Conservation (phyloP, 495 filamentous ascomycete species). For the Penicilliopsis zonata region DNA sequence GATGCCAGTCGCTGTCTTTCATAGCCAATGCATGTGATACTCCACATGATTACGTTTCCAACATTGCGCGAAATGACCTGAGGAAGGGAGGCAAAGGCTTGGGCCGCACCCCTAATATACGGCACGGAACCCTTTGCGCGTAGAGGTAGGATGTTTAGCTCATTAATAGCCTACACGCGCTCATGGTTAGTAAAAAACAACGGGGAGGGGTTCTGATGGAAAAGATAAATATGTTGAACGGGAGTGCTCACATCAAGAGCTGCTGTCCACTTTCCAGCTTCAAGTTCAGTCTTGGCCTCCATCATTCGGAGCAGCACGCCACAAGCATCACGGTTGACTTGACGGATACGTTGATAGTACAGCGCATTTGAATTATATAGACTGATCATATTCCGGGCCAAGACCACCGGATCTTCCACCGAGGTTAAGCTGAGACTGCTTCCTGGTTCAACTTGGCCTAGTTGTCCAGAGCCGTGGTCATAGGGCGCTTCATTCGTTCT, state of each 20-base stretch:
- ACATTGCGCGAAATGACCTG: constrained; percentile 74
- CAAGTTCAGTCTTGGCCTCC: constrained; percentile 60
- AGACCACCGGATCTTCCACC: constrained; percentile 70
- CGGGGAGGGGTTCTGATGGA: constrained; percentile 1
- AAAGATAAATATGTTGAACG: constrained; percentile 2
- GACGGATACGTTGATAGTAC: constrained; percentile 56
- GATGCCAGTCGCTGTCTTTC: constrained; percentile 55
- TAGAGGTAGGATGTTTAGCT: constrained; percentile 66
- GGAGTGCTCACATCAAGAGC: constrained; percentile 70
- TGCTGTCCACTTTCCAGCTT: constrained; percentile 57
- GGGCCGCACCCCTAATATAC: constrained; percentile 59
- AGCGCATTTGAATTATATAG: constrained; percentile 69
- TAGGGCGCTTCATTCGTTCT: constrained; percentile 17
- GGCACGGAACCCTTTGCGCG: constrained; percentile 55
- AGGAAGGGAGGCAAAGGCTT: constrained; percentile 61
- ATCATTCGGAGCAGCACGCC: constrained; percentile 65
- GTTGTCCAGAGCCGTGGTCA: constrained; percentile 9
- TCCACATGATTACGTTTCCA: constrained; percentile 85
- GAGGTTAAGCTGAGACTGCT: constrained; percentile 71
- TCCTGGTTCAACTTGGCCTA: constrained; percentile 18
- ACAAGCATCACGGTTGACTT: constrained; percentile 56
- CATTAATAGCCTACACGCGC: constrained; percentile 50
- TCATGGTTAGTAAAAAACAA: background rate
- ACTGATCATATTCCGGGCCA: constrained; percentile 67
- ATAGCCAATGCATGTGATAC: constrained; percentile 67